Conservation (phyloP, 1,139 yeast genomes). For the Entelexis paramagnoliae region DNA sequence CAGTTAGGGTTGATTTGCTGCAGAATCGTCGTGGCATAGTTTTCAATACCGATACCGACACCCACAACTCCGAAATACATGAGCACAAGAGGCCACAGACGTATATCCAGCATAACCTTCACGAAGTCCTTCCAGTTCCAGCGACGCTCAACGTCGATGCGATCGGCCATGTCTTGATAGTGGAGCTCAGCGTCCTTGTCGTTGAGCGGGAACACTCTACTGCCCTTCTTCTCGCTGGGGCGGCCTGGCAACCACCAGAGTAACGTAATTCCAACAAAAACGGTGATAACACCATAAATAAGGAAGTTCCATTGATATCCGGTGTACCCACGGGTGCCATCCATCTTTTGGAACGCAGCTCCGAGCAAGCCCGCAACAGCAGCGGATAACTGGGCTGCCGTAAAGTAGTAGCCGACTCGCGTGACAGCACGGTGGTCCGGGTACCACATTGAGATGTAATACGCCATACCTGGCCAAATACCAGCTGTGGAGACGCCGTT, state of each 20-base stretch:
- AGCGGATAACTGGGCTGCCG: constrained; percentile 84
- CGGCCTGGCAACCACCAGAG: constrained; percentile 85
- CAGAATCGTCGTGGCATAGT: constrained; percentile 77
- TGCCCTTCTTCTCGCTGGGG: constrained; percentile 29
- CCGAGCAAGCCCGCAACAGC: constrained; percentile 77
- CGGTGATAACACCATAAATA: constrained; percentile 64
- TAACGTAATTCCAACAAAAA: constrained; percentile 52
- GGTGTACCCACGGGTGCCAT: constrained; percentile 53
- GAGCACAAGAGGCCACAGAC: constrained; percentile 71
- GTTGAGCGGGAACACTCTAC: constrained; percentile 35
- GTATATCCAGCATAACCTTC: constrained; percentile 47
- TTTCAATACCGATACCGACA: constrained; percentile 75
- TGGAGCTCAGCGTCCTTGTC: constrained; percentile 49
- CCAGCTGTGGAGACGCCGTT: constrained; percentile 83
- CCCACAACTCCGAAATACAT: constrained; percentile 94
- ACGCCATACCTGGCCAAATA: constrained; percentile 88
- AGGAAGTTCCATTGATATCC: constrained; percentile 90
- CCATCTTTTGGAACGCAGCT: constrained; percentile 81
- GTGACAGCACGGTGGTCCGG: constrained; percentile 69
- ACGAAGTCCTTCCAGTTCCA: constrained; percentile 59
- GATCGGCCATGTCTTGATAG: constrained; percentile 49
- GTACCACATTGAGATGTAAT: constrained; percentile 76
- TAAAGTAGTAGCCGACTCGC: constrained; percentile 78
- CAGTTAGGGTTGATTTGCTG: constrained; percentile 52
- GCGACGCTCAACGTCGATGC: constrained; percentile 34